Base-by-base conservation (phyloP, 1,139 yeast species). In the Taphrina betulina region DNA sequence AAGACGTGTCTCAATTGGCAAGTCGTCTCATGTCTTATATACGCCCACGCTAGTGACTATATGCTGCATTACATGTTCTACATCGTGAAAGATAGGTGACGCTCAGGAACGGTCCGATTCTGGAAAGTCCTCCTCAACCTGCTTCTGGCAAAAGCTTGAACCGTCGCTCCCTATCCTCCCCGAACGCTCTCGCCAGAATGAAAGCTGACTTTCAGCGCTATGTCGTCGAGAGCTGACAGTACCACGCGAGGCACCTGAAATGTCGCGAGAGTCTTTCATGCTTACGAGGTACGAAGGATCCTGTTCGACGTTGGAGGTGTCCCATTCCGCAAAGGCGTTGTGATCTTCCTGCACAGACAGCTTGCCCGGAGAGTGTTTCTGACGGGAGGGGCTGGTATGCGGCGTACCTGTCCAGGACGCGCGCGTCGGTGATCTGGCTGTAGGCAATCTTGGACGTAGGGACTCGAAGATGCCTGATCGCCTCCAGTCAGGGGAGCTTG, bases 281-380 rank as follows among this genome's bases (percentile, higher is more conserved):
- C 37, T 34, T n/a, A 50, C 45, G 34, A 50, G 41, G 29, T 50
- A 50, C 20, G 54, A 33, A 2, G 40, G 46, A 29, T 50, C 54
- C 2, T 26, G 36, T 29, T 50, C 54, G 40, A 50, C 46, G 12
- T 38, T 33, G 8, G 46, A 19, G n/a, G 54, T 50, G 20, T 50
- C 54, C 54, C 54, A 50, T 38, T 50, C 37, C 16, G 46, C 31
- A 40, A 50, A 50, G 12, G 54, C 54, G 17, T 38, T 23, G 28
- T 50, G 41, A 7, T 34, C 34, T 17, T 40, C 36, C 24, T 41
- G 31, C n/a, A n/a, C n/a, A n/a, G n/a, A n/a, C n/a, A n/a, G n/a
- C n/a, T n/a, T n/a, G 41, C 41, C 28, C 14, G 41, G 20, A 14
- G 41, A 28, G 14, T 24, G 23, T 20, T 37, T 24, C 14, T 37